Base-by-base conservation (phyloP, 768 basidiomycete species). In the Steccherinum ochraceum region DNA sequence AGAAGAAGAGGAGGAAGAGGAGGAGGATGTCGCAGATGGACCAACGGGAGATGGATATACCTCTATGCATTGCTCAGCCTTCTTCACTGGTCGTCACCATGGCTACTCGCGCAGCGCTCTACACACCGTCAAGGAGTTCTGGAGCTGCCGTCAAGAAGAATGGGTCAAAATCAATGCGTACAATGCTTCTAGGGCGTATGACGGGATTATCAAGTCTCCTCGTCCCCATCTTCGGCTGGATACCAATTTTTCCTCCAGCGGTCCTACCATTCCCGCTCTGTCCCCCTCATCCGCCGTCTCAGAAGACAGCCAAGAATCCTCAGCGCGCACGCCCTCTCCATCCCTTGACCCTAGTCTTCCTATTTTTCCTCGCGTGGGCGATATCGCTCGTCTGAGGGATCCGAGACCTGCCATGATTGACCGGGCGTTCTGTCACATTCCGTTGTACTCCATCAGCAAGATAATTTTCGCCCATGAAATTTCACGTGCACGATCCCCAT, bases 381-480 rank as follows among this genome's bases (percentile, higher is more conserved):
- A 86, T 55, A 64, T 87, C 21, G 62, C 70, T 0, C 72, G 80
- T 2, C 64, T 86, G 35, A 75, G 77, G 23, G 82, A 86, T 58
- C 76, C 79, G 2, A 79, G 77, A 58, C 73, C 73, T 45, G 72
- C 68, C 52, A 69, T 78, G 46, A 70, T 83, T 46, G 85, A 87
- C 61, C 77, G 77, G 11, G 78, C 69, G 55, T 83, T 86, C 57
- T 73, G 73, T 52, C 68, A 64, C 26, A 69, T 81, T 58, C 77
- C 80, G 3, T 61, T 80, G 44, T 85, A 83, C 79, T 86, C 84
- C 18, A 79, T 86, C 59, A 66, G 72, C 41, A 86, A 86, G 69
- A 75, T 73, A 39, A 56, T 86, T n/a, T 86, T 79, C 70, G 72
- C 81, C 64, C 75, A 75, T 54, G 79, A 83, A 54, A 62, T 87